phyloP scores from a whole-genome alignment of 2,329 filamentous ascomycete genomes.

The Cephalotrichum gorgonifer region DNA sequence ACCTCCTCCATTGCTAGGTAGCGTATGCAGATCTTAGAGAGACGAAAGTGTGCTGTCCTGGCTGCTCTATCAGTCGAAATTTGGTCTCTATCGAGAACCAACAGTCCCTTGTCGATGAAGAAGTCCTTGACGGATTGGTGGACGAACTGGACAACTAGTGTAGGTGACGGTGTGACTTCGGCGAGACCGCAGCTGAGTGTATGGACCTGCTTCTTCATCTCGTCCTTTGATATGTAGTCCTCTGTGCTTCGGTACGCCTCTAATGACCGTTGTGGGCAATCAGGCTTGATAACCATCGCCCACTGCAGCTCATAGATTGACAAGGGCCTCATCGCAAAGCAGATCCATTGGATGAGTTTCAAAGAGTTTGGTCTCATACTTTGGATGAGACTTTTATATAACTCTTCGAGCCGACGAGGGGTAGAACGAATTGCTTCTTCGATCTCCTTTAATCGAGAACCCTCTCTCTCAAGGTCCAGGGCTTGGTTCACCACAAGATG shows the following conservation, averaged over 20 bases:
- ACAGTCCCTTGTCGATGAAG: constrained; percentile 15
- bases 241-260: constrained; percentile 9
- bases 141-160: constrained; percentile 18
- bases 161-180: constrained; percentile 8
- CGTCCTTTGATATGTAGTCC: constrained; percentile 10
- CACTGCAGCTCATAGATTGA: constrained; percentile 17
- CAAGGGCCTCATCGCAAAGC: constrained; percentile 16
- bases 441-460: constrained; percentile 10
- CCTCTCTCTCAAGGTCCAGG: constrained; percentile 8
- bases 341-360: constrained; percentile 22
- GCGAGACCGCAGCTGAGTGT: constrained; percentile 18
- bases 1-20: background rate
- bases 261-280: constrained; percentile 11
- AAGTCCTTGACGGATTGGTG: constrained; percentile 23
- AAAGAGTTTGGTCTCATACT: constrained; percentile 10
- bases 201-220: constrained; percentile 8
- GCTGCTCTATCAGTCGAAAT: constrained; percentile 4
- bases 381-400: constrained; percentile 15
- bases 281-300: constrained; percentile 16
- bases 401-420: constrained; percentile 12
- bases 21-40: constrained; percentile 15
- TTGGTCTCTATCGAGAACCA: constrained; percentile 6
- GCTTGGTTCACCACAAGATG: constrained; percentile 15
- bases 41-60: constrained; percentile 10
- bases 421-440: constrained; percentile 10